Base-by-base conservation (phyloP, 371 early-diverging fungal genomes). In the Chytridiales sp. region DNA sequence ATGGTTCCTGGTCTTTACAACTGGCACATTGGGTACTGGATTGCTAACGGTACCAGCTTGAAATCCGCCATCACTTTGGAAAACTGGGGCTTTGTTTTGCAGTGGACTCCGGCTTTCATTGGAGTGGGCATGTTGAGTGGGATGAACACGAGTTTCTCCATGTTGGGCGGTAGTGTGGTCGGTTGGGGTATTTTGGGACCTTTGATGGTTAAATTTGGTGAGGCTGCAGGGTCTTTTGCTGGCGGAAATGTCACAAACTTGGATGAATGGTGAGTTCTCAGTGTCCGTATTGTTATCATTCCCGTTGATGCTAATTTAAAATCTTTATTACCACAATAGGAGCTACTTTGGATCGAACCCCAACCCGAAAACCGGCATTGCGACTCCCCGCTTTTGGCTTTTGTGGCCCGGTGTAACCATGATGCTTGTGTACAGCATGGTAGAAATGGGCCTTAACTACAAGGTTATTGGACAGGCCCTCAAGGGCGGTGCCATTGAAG, bases 91-190 rank as follows among this genome's bases (percentile, higher is more conserved):
- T 88, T 85, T 85, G 49, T n/a, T 29, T 73, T 85, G 54, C 64
- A 62, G 39, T 78, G 61, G 53, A 80, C 82, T 46, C 76, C 70
- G 39, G 83, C 88, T 30, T 88, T 88, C 77, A 73, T 84, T 52
- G 88, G 87, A 47, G 84, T 86, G 61, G 88, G 88, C 58, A 60
- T 87, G 53, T 77, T 88, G 79, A 81, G 78, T 21, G 84, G 84
- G 32, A 75, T 74, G 29, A 70, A 64, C 59, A 85, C 86, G 30
- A 82, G 62, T 15, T 29, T n/a, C 42, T 75, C 84, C 13, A 83
- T 87, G 72, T 80, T 85, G 42, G 22, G 74, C 13, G 76, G 86
- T 26, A 63, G 81, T 29, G 27, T 87, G 22, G 34, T 84, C 38
- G 70, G 85, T 29, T 88, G 73, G 42, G 88, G 82, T 31, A 42